Evolutionary conservation across 2,329 filamentous ascomycete species (phyloP), one percentile per base, ranked within the genome.

Genomic region (Paracamarosporium sp.): DNA sequence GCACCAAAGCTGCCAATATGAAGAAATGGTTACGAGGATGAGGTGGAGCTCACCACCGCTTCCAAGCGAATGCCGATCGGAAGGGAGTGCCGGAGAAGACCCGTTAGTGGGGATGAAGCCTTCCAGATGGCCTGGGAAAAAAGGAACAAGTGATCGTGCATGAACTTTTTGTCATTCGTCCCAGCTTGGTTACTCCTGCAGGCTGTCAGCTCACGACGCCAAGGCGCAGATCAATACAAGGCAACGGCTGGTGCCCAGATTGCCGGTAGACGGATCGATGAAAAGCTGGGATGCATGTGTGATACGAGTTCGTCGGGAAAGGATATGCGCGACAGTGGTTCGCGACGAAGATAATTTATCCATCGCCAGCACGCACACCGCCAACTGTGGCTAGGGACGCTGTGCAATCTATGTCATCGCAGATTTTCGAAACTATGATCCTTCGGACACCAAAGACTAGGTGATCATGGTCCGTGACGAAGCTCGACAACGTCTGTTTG

Each of bases 181-280:
- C 65, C 50, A 55, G 56, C 55, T 36, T 30, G 64, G 61, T 35
- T 24, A 47, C 33, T 56, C 53, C 44, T 68, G 64, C 67, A 65
- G 59, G 20, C 38, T 51, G 46, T 59, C 28, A 51, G 46, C 56
- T 55, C 31, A 38, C 63, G 43, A 45, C 53, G 33, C n/a, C 35
- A 44, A 54, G 50, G 41, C 50, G 64, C 62, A 57, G 38, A 60
- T 62, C 50, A 44, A 58, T 25, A 33, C 35, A 4, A 51, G 46
- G 43, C 33, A 35, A 28, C 35, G 31, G 53, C 44, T 55, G 46
- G 35, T 53, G 25, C 36, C 53, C 50, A 54, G 31, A 41, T 4
- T 15, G 17, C 22, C 28, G 30, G 30, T 43, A 24, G 5, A 11
- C 24, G 24, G 36, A 31, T 46, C 27, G 15, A n/a, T 43, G 36